Evolutionary conservation across 305 asterid genomes (phyloP).

Genomic region (Fraxinus paxiana): DNA sequence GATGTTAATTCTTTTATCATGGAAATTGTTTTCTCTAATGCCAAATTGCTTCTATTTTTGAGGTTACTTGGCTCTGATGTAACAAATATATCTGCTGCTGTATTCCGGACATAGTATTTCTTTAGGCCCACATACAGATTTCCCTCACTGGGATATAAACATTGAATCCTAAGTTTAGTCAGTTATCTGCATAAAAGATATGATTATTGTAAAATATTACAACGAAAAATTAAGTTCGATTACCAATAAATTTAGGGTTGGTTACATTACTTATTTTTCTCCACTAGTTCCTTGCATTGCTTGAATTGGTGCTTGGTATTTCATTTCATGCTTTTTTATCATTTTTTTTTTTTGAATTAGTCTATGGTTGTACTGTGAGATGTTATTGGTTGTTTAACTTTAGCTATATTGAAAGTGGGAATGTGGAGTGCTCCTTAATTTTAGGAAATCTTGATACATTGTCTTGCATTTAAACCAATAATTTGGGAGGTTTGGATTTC

Average conservation of each 20-base stretch:
- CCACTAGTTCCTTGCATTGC: background rate
- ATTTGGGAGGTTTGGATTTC: background rate
- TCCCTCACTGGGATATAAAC: background rate
- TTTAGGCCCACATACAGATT: background rate
- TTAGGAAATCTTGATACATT: background rate
- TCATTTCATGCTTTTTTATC: background rate
- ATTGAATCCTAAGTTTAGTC: background rate
- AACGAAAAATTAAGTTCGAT: background rate
- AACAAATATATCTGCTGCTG: background rate
- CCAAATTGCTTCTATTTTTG: background rate
- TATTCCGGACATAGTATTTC: background rate
- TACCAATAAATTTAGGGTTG: background rate
- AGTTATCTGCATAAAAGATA: background rate
- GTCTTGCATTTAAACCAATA: background rate
- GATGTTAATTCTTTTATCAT: background rate
- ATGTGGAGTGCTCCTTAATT: background rate
- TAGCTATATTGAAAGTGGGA: background rate
- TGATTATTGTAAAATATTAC: background rate
- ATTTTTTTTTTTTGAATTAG: background rate
- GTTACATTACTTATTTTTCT: background rate
- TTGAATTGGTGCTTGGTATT: background rate
- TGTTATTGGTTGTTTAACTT: background rate
- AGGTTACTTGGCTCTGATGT: background rate
- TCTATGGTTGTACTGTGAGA: background rate
- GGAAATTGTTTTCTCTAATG: background rate